phyloP scores from a whole-genome alignment of 2,329 filamentous ascomycete species.

The Aspergillus brasiliensis region DNA sequence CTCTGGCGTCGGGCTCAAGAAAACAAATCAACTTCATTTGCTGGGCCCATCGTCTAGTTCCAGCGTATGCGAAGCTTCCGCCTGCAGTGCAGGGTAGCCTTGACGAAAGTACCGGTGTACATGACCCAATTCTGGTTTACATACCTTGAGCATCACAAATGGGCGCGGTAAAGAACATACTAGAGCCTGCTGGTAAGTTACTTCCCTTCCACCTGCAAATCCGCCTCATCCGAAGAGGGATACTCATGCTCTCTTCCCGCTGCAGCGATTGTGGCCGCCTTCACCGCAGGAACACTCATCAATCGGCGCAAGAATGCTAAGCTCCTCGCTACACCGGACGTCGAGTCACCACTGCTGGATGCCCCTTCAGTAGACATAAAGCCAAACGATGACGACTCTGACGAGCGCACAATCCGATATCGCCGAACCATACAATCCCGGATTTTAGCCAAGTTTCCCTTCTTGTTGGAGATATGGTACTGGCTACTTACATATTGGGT shows the following conservation, averaged over 20 bases:
- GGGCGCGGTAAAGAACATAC: constrained; percentile 15
- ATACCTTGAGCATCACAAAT: constrained; percentile 5
- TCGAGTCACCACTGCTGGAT: constrained; percentile 18
- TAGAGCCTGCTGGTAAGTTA: constrained; percentile 23
- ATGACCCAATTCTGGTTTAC: background rate
- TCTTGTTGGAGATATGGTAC: constrained; percentile 37
- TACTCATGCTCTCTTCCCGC: background rate
- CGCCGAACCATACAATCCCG: constrained; percentile 22
- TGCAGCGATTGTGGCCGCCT: constrained; percentile 17
- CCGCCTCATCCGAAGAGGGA: background rate
- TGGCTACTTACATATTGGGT: constrained; percentile 39
- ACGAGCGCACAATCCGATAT: constrained; percentile 2
- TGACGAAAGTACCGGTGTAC: background rate
- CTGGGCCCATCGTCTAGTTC: background rate
- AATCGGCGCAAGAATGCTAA: constrained; percentile 14
- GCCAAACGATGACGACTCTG: background rate
- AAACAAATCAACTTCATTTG: background rate
- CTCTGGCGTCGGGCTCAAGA: background rate
- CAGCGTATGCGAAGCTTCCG: background rate
- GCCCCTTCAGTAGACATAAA: constrained; percentile 10
- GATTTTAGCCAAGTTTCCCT: constrained; percentile 30
- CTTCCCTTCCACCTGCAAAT: background rate
- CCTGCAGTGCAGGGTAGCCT: background rate
- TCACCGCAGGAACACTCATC: constrained; percentile 18
- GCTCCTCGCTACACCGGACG: constrained; percentile 8